A percentile compares a stretch with the other conserved stretches of the same genome.
These are phyloP conservation scores for Nemophila menziesii DNA, from an alignment of 257 asterid genomes.

Conservation along the genomic window DNA sequence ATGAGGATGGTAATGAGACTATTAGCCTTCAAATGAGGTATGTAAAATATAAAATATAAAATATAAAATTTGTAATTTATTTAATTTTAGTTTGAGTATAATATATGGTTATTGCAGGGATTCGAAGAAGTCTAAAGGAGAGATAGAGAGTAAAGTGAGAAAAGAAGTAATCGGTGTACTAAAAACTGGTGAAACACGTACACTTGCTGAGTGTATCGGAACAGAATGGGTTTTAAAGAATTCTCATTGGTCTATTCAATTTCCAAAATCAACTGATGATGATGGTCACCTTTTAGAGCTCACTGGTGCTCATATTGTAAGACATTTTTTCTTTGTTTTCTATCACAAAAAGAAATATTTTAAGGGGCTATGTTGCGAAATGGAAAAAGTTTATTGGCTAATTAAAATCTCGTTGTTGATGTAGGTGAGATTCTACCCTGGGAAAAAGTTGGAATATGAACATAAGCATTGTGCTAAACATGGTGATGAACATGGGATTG, in stretches of 20 bases:
- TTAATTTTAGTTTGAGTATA: background rate
- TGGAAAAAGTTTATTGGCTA: background rate
- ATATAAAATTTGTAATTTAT: background rate
- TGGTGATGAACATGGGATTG: conserved; percentile 35
- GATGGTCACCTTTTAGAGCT: conserved; percentile 69
- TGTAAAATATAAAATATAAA: no score
- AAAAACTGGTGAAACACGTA: conserved; percentile 42
- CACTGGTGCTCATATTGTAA: conserved; percentile 58
- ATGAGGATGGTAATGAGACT: conserved; percentile 55
- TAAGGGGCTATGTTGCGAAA: background rate
- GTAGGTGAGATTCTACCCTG: conserved; percentile 69
- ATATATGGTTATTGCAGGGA: conserved; percentile 32
- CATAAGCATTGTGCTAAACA: conserved; percentile 44
- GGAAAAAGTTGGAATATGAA: conserved; percentile 79
- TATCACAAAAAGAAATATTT: background rate
- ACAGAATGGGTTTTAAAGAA: conserved; percentile 54
- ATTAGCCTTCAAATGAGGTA: conserved; percentile 77
- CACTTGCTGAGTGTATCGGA: conserved; percentile 49
- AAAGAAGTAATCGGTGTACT: conserved; percentile 47
- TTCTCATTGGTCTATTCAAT: conserved; percentile 61
- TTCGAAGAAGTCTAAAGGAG: conserved; percentile 34
- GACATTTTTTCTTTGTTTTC: conserved; percentile 10
- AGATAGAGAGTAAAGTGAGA: conserved; percentile 21
- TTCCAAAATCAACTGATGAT: conserved; percentile 29
- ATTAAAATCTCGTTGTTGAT: conserved; percentile 6